A percentile compares a stretch with the other conserved stretches of the same genome.
Conservation (phyloP, 139 green algal genomes). For the Picochlorum sp. region DNA sequence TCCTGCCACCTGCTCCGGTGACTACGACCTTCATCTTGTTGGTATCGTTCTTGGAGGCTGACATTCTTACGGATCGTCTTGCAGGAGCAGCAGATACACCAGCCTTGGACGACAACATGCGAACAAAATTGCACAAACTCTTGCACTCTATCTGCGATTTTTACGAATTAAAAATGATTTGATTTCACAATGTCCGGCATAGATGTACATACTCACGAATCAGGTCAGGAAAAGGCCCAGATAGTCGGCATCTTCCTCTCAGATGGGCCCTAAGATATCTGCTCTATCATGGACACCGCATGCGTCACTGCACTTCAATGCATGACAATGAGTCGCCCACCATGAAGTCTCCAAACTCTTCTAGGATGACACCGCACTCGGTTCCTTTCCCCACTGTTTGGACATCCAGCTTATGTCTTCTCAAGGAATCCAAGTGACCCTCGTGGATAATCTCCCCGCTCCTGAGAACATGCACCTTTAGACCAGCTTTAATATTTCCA, state of each 20-base stretch:
- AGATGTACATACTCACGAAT: no score
- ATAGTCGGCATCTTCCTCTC: no score
- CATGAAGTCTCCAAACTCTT: constrained; percentile 47
- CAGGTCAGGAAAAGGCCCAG: no score
- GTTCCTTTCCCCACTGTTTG: constrained; percentile 54
- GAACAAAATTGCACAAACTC: no score
- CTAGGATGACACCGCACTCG: constrained; percentile 74
- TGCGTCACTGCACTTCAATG: constrained; percentile 21
- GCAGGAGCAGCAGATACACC: no score
- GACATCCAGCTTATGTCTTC: constrained; percentile 65
- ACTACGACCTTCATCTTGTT: constrained; percentile 47
- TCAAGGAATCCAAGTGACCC: constrained; percentile 50
- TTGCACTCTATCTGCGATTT: no score
- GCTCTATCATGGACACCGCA: no score
- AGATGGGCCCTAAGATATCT: no score
- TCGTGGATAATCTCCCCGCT: constrained; percentile 39
- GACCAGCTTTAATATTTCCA: constrained; percentile 23
- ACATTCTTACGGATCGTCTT: not conserved
- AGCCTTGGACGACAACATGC: no score
- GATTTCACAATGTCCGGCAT: no score
- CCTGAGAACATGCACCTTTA: constrained; percentile 51
- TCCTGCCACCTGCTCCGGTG: constrained; percentile 63
- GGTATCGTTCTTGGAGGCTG: not conserved
- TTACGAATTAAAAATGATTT: no score
- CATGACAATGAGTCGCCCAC: constrained; percentile 61